phyloP scores from a whole-genome alignment of 2,329 filamentous ascomycete species.

The Arthrobotrys megalospora region DNA sequence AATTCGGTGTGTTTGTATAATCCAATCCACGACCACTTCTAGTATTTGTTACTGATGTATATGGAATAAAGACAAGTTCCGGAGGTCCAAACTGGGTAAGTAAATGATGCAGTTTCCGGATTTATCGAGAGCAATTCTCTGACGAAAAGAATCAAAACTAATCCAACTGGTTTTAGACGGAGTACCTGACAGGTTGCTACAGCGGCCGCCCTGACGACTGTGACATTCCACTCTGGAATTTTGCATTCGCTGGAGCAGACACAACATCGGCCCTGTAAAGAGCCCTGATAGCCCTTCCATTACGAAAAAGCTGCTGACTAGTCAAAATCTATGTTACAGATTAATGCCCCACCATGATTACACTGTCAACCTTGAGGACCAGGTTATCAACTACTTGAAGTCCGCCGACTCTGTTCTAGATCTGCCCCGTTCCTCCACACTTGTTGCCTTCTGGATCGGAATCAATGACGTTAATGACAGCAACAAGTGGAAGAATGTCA shows the following conservation, averaged over 20 bases:
- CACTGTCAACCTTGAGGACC: slow-evolving; percentile 38
- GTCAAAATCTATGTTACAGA: not conserved
- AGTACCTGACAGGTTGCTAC: slow-evolving; percentile 53
- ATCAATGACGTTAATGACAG: slow-evolving; percentile 55
- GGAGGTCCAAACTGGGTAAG: slow-evolving; percentile 56
- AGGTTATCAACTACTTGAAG: slow-evolving; percentile 30
- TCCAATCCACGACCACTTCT: not conserved
- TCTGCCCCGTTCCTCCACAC: slow-evolving; percentile 34
- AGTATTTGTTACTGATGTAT: not conserved
- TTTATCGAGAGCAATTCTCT: not conserved
- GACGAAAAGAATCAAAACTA: not conserved
- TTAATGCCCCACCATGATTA: slow-evolving; percentile 45
- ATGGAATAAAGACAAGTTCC: slow-evolving; percentile 34
- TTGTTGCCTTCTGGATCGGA: slow-evolving; percentile 50
- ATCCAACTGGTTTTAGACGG: slow-evolving; percentile 18
- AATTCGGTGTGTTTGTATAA: slow-evolving; percentile 38
- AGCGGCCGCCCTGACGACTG: slow-evolving; percentile 40
- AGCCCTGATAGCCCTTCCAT: not conserved
- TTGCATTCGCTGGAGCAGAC: slow-evolving; percentile 45
- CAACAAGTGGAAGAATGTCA: slow-evolving; percentile 51
- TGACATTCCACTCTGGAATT: slow-evolving; percentile 46
- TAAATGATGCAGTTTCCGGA: not conserved
- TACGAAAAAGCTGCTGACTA: not conserved
- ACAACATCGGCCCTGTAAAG: slow-evolving; percentile 43
- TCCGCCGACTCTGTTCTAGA: slow-evolving; percentile 38